Evolutionary conservation across 306 rosid genomes (phyloP), one percentile per base, ranked within the genome.

Genomic region (Fragaria nilgerrensis): DNA sequence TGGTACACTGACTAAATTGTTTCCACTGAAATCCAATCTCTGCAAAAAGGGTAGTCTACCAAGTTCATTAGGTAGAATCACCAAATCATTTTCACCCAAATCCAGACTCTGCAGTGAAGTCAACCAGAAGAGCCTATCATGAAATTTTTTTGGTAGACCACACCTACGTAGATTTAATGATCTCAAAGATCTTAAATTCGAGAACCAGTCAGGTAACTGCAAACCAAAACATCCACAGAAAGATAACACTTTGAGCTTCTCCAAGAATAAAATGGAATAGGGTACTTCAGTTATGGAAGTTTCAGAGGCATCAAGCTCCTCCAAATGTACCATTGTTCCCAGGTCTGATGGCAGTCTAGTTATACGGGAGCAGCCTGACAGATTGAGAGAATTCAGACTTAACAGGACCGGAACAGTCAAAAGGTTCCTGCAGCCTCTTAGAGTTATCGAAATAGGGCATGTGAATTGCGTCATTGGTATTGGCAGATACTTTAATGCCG

Each of bases 31-130:
- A 63, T 81, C 62, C 8, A 81, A 39, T 8, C 14, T 7, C 29
- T 81, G 68, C 69, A 81, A 70, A 10, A 58, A 75, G 23, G 80
- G 70, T 43, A 81, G 20, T 70, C 12, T 15, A 49, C 80, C 62
- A 59, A 81, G 47, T 37, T 75, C 53, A 22, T 19, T 0, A 9
- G 72, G 41, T 37, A 37, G 5, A 37, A 1, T 37, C 41, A 37
- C 41, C 41, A 37, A 37, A 37, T 37, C 7, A 37, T 37, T 37
- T 37, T 37, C 41, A 58, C 82, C 72, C 68, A 79, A 29, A 62
- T 79, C 65, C 29, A 79, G 22, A 62, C 19, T 19, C n/a, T 78
- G 72, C 73, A 78, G 55, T 22, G 82, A 78, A 44, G 77, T 72
- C 41, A 72, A 62, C 44, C 58, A 34, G 43, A 63, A 37, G n/a